Evolutionary conservation across 139 green algal genomes (phyloP), one percentile per base, ranked within the genome.

Genomic region (Tetradesmus lagerheimii): DNA sequence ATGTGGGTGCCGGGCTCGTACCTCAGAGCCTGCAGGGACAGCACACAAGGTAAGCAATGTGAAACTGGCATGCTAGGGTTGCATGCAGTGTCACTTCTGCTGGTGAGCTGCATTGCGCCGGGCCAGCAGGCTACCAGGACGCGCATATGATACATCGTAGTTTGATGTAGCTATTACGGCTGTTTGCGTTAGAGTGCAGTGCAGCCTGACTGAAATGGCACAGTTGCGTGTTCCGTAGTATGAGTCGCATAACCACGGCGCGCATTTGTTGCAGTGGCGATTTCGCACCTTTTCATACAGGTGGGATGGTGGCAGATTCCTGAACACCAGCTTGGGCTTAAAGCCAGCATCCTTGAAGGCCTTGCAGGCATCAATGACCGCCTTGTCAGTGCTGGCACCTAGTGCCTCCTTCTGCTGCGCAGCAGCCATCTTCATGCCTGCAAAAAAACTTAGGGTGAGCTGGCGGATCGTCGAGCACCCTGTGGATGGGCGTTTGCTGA

Each of bases 1-100:
- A 98, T 93, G 86, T 95, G 92, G 1, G 95, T 98, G 76, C 95
- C 95, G 16, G 91, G 91, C 91, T 98, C 96, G 81, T 95, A 94
- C 86, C 92, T 88, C 57, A 97, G 92, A 11, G 95, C 93, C 92
- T 96, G 94, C 66, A 64, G 23, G 27, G 3, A 43, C 2, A 53
- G 43, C 4, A 64, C 0, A 86, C n/a, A 53, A 35, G 25, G 57
- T 71, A n/a, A 71, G 4, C 57, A 25, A 18, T 71, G 67, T 78
- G 11, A 78, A 20, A 78, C n/a, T 78, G 67, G 67, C n/a, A n/a
- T 14, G 8, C n/a, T 78, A 39, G 31, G n/a, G 67, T 38, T 38
- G 67, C 4, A 2, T 39, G 67, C 3, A n/a, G n/a, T 31, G 23
- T 71, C 57, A 71, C 57, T 8, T 1, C 57, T 9, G 25, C 18